These are phyloP conservation scores for Chenopodium formosanum DNA, from an alignment of 148 eudicot species.

Conservation along the genomic window DNA sequence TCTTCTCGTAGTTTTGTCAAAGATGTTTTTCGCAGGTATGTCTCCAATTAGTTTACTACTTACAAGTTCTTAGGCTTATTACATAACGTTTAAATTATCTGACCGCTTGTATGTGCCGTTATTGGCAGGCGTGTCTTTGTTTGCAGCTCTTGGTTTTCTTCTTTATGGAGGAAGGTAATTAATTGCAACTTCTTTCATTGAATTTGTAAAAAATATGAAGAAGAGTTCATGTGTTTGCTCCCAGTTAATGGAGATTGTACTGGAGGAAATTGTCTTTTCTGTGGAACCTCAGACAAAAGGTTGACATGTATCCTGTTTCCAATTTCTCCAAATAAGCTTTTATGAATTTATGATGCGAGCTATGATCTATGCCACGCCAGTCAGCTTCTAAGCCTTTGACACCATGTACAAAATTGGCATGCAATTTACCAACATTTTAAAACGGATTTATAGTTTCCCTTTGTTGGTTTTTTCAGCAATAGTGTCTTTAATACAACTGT, in stretches of 20 bases:
- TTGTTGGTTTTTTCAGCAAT: background rate
- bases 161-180: slow-evolving; percentile 92
- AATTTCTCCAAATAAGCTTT: background rate
- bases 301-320: slow-evolving; percentile 4
- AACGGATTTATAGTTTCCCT: background rate
- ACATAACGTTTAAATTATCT: slow-evolving; percentile 6
- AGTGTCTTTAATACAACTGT: background rate
- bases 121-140: slow-evolving; percentile 74
- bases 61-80: background rate
- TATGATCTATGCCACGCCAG: background rate
- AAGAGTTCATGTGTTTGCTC: background rate
- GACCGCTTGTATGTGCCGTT: slow-evolving; percentile 17
- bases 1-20: slow-evolving; percentile 60
- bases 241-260: background rate
- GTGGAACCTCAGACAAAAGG: slow-evolving; percentile 4
- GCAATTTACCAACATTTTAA: background rate
- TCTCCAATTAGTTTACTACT: slow-evolving; percentile 10
- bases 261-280: background rate
- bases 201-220: background rate
- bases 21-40: slow-evolving; percentile 93
- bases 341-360: background rate
- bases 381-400: background rate
- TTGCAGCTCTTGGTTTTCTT: slow-evolving; percentile 93
- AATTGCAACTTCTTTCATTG: background rate
- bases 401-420: background rate